These are phyloP conservation scores for Pseudogymnoascus sp. DNA, from an alignment of 2,329 filamentous ascomycete genomes.

Conservation along the genomic window DNA sequence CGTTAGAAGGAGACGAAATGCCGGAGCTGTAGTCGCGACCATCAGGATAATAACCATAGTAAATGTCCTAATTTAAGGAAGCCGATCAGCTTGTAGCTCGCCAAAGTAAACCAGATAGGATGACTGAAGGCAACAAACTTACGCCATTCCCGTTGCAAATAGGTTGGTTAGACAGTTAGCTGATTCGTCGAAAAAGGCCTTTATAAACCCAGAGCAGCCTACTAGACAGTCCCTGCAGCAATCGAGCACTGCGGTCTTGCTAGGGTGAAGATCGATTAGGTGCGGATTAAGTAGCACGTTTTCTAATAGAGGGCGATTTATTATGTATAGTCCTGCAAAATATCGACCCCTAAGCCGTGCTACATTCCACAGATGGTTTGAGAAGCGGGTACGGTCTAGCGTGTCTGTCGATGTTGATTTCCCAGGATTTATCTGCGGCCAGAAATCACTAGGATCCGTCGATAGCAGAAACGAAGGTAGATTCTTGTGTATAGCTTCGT, in stretches of 20 bases:
- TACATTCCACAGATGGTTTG: slow-evolving; percentile 28
- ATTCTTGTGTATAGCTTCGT: slow-evolving; percentile 23
- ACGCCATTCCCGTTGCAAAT: slow-evolving; percentile 28
- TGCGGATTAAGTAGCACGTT: slow-evolving; percentile 23
- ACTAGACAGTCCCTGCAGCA: slow-evolving; percentile 21
- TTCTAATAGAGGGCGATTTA: slow-evolving; percentile 26
- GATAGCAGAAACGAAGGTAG: slow-evolving; percentile 21
- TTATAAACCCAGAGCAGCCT: slow-evolving; percentile 24
- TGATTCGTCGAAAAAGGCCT: slow-evolving; percentile 23
- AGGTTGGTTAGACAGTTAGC: slow-evolving; percentile 24
- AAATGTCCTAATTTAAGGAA: slow-evolving; percentile 18
- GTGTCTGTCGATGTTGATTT: not conserved
- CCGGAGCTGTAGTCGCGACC: slow-evolving; percentile 16
- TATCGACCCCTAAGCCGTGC: slow-evolving; percentile 24
- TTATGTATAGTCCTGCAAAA: slow-evolving; percentile 27
- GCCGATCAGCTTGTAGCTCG: not conserved
- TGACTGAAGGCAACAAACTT: slow-evolving; percentile 11
- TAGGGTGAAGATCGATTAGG: slow-evolving; percentile 21
- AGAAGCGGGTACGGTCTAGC: slow-evolving; percentile 9
- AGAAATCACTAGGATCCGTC: slow-evolving; percentile 13
- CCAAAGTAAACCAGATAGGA: not conserved
- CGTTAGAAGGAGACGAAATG: slow-evolving; percentile 16
- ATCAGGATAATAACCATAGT: slow-evolving; percentile 23
- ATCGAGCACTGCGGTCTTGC: slow-evolving; percentile 18
- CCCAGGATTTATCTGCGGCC: not conserved